Percentiles rank a stretch among this genome's conserved stretches.
Conservation (phyloP, 148 eudicot genomes). For the Rhododendron williamsianum region DNA sequence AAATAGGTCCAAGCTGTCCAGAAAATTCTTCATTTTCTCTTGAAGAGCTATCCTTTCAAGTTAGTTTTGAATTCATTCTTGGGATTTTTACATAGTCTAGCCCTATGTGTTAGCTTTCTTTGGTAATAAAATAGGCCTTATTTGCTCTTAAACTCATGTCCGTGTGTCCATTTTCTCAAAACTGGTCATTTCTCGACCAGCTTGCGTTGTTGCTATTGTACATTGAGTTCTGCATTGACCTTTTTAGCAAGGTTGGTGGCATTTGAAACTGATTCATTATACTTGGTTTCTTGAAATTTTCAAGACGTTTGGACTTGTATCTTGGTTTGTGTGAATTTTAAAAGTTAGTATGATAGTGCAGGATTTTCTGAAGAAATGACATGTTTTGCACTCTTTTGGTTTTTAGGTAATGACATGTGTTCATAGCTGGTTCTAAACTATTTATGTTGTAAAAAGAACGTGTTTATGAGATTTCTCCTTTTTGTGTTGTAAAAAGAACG, state of each 20-base stretch:
- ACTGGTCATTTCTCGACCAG: background rate
- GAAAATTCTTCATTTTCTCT: background rate
- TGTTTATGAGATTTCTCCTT: background rate
- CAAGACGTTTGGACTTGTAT: background rate
- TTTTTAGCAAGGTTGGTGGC: background rate
- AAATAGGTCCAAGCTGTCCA: background rate
- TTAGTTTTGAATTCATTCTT: background rate
- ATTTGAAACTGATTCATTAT: background rate
- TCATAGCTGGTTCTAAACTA: background rate
- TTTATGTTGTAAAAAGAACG: background rate
- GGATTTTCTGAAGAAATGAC: background rate
- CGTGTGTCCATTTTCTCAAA: background rate
- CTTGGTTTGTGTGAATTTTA: background rate
- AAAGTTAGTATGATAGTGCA: background rate
- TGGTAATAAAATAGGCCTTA: background rate
- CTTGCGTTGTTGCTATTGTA: background rate
- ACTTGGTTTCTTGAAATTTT: background rate
- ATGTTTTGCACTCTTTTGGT: background rate
- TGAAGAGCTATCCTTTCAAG: background rate
- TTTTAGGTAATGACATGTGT: background rate
- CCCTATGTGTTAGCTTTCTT: background rate
- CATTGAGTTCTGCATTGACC: background rate
- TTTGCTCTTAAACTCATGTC: background rate
- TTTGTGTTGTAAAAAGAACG: background rate
- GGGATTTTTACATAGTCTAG: background rate